Evolutionary conservation across 2,329 filamentous ascomycete species (phyloP), one percentile per base, ranked within the genome.

Genomic region (Paecilomyces niveus): DNA sequence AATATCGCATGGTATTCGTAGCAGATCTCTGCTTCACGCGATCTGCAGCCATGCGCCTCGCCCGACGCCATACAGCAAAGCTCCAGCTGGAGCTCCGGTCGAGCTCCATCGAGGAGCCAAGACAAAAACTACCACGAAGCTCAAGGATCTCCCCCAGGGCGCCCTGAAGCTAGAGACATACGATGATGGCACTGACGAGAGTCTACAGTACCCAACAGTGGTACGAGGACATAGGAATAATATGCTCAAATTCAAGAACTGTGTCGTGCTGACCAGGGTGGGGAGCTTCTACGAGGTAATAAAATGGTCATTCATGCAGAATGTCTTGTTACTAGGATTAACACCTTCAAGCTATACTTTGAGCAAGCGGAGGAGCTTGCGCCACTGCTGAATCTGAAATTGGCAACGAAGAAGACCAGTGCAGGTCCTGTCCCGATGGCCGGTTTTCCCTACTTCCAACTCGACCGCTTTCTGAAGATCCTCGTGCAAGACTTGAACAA

Each of bases 361-460:
- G 89, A 96, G 67, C 92, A 99, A 72, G 94, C 95, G 10, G 89
- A 96, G 59, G 87, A 96, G 69, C 89, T 89, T 72, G 93, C 89
- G 1, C 89, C 92, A 1, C 79, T 96, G 52, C 80, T 99, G 63
- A 94, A 92, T 67, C 77, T 99, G 68, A 97, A 97, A 74, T 86
- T 96, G 57, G 87, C 89, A 2, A 83, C 83, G 57, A 94, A 90
- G 72, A 92, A 86, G 73, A 91, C 89, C n/a, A 89, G 78, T 63
- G 87, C 86, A 8, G 89, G 89, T 0, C 83, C 85, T 22, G 90
- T 99, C 18, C 79, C 92, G 5, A 97, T 99, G 93, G 89, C 92
- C 64, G 94, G 94, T 1, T 99, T 99, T 66, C 94, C 93, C 18
- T 92, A 90, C 72, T 92, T 90, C 68, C 92, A 97, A 71, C 81